These are phyloP conservation scores for Clavariopsis aquatica DNA, from an alignment of 495 filamentous ascomycete genomes.

Conservation along the genomic window DNA sequence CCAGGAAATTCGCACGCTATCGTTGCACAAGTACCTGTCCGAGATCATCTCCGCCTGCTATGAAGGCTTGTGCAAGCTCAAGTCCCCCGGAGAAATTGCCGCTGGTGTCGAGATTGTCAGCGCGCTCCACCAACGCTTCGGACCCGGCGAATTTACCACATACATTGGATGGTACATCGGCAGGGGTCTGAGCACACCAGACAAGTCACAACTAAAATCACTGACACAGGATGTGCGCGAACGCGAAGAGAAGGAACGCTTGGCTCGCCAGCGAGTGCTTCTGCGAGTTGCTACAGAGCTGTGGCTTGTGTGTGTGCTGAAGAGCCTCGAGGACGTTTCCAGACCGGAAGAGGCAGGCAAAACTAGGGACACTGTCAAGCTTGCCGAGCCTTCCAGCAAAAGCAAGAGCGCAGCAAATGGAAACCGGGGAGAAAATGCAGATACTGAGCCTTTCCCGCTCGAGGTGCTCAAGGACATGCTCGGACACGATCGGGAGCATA, in stretches of 20 bases:
- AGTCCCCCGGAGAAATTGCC: constrained; percentile 84
- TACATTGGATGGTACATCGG: constrained; percentile 92
- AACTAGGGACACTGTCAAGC: constrained; percentile 59
- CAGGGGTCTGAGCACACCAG: constrained; percentile 86
- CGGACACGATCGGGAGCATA: constrained; percentile 88
- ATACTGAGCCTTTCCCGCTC: constrained; percentile 81
- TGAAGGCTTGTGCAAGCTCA: constrained; percentile 89
- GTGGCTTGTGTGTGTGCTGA: constrained; percentile 87
- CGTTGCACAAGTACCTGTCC: constrained; percentile 94
- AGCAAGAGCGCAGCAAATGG: constrained; percentile 50
- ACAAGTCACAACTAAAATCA: constrained; percentile 79
- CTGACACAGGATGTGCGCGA: constrained; percentile 80
- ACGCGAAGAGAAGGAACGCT: constrained; percentile 91
- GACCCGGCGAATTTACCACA: constrained; percentile 84
- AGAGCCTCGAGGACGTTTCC: constrained; percentile 84
- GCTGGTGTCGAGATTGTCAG: constrained; percentile 90
- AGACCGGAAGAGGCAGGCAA: constrained; percentile 76
- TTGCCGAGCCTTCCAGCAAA: constrained; percentile 54
- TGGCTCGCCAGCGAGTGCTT: constrained; percentile 81
- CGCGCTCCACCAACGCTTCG: constrained; percentile 94
- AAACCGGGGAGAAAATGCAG: constrained; percentile 41
- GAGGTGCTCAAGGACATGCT: constrained; percentile 96
- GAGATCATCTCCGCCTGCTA: constrained; percentile 98
- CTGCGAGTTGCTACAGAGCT: constrained; percentile 90
- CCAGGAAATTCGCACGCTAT: constrained; percentile 87